Evolutionary conservation across 805 yeast species (phyloP).

Genomic region (Lachancea fermentati): DNA sequence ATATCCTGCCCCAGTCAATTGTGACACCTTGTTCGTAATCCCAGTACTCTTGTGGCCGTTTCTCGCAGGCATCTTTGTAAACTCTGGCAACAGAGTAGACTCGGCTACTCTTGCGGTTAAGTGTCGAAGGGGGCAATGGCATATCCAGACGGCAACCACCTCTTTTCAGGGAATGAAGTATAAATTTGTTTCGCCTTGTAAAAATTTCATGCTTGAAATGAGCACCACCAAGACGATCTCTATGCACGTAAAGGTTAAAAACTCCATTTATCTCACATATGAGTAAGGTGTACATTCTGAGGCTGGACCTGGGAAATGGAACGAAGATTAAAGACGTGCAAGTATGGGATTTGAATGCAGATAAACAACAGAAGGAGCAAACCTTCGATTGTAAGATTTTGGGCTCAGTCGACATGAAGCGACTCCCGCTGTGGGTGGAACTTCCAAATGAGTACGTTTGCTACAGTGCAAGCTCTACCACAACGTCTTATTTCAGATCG

Average conservation of each 20-base stretch:
- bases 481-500: slow-evolving; percentile 24
- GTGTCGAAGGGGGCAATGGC: slow-evolving; percentile 32
- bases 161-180: background rate
- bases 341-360: slow-evolving; percentile 17
- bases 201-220: background rate
- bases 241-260: background rate
- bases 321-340: slow-evolving; percentile 26
- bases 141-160: slow-evolving; percentile 10
- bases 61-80: slow-evolving; percentile 71
- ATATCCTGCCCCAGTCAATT: slow-evolving; percentile 79
- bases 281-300: slow-evolving; percentile 10
- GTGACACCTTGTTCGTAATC: slow-evolving; percentile 65
- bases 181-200: background rate
- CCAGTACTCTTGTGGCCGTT: slow-evolving; percentile 80
- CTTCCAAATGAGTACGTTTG: slow-evolving; percentile 12
- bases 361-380: background rate
- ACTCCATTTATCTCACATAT: background rate
- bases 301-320: slow-evolving; percentile 21
- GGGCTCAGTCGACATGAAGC: slow-evolving; percentile 14
- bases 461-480: slow-evolving; percentile 23
- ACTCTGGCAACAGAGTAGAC: slow-evolving; percentile 64
- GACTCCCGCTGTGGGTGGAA: slow-evolving; percentile 27
- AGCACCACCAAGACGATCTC: background rate
- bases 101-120: slow-evolving; percentile 30
- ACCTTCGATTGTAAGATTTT: slow-evolving; percentile 1